Evolutionary conservation across 1,284 basidiomycete genomes (phyloP).

Genomic region (Ustilago loliicola): DNA sequence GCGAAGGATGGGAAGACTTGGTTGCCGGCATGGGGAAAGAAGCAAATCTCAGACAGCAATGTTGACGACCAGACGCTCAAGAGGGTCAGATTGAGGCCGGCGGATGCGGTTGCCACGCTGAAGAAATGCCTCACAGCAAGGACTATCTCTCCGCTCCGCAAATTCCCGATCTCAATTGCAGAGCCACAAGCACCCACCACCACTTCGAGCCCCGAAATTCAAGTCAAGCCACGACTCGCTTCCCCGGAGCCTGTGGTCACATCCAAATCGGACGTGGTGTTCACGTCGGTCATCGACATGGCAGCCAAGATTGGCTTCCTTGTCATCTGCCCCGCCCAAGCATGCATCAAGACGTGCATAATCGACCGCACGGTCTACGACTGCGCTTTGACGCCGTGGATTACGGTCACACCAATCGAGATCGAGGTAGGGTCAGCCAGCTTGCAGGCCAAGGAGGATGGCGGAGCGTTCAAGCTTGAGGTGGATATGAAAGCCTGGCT

Average conservation of each 20-base stretch:
- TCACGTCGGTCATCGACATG: slow-evolving; percentile 22
- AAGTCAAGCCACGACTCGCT: not conserved
- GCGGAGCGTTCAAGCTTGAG: slow-evolving; percentile 16
- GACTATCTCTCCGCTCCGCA: slow-evolving; percentile 23
- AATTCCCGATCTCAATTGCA: slow-evolving; percentile 18
- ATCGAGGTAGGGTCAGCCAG: not conserved
- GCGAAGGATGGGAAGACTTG: slow-evolving; percentile 4
- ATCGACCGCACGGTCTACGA: slow-evolving; percentile 29
- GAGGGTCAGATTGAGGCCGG: slow-evolving; percentile 20
- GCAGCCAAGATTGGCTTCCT: slow-evolving; percentile 32
- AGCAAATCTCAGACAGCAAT: not conserved
- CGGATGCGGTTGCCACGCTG: slow-evolving; percentile 23
- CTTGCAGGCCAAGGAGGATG: not conserved
- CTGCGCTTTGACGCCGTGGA: slow-evolving; percentile 26
- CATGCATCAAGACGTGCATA: slow-evolving; percentile 28
- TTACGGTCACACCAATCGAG: slow-evolving; percentile 13
- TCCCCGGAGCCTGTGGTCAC: not conserved
- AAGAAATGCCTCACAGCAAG: slow-evolving; percentile 28
- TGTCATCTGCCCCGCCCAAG: slow-evolving; percentile 16
- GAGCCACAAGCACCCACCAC: not conserved
- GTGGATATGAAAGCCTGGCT: slow-evolving; percentile 28
- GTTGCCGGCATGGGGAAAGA: slow-evolving; percentile 13
- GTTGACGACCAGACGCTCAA: slow-evolving; percentile 18
- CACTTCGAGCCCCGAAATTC: not conserved
- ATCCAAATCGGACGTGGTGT: slow-evolving; percentile 14